These are phyloP conservation scores for Blastobotrys attinorum DNA, from an alignment of 805 yeast species.

Conservation along the genomic window DNA sequence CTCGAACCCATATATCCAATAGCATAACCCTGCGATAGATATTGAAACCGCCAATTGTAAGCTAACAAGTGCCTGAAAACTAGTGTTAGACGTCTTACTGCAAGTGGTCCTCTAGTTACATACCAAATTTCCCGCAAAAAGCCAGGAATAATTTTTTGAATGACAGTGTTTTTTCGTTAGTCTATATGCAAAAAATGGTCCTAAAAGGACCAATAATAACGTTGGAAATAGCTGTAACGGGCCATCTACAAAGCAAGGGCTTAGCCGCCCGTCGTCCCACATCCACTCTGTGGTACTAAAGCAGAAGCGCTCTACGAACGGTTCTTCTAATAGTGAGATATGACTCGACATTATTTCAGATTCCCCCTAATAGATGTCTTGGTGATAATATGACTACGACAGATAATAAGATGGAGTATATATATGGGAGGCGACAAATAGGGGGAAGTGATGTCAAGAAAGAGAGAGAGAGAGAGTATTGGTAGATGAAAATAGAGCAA, in stretches of 20 bases:
- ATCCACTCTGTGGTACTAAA: background rate
- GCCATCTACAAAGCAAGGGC: constrained; percentile 17
- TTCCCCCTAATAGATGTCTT: too few species aligned
- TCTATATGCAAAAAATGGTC: background rate
- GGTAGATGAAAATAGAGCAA: too few species aligned
- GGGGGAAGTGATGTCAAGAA: too few species aligned
- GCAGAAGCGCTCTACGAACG: too few species aligned
- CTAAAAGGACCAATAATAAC: constrained; percentile 8
- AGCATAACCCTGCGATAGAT: constrained; percentile 1
- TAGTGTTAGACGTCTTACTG: background rate
- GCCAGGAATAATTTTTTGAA: background rate
- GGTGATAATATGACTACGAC: too few species aligned
- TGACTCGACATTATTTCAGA: too few species aligned
- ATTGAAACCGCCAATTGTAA: constrained; percentile 5
- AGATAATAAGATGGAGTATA: too few species aligned
- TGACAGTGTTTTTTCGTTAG: constrained; percentile 1
- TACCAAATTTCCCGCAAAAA: constrained; percentile 2
- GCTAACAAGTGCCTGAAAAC: constrained; percentile 1
- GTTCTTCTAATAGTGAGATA: too few species aligned
- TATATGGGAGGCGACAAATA: too few species aligned
- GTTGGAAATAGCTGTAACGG: constrained; percentile 10
- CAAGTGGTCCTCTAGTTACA: background rate
- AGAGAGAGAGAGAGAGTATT: too few species aligned
- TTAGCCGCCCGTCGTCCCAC: constrained; percentile 13
- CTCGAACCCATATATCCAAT: constrained; percentile 5